These are phyloP conservation scores for Grifola frondosa DNA, from an alignment of 1,284 basidiomycete species.

Conservation along the genomic window DNA sequence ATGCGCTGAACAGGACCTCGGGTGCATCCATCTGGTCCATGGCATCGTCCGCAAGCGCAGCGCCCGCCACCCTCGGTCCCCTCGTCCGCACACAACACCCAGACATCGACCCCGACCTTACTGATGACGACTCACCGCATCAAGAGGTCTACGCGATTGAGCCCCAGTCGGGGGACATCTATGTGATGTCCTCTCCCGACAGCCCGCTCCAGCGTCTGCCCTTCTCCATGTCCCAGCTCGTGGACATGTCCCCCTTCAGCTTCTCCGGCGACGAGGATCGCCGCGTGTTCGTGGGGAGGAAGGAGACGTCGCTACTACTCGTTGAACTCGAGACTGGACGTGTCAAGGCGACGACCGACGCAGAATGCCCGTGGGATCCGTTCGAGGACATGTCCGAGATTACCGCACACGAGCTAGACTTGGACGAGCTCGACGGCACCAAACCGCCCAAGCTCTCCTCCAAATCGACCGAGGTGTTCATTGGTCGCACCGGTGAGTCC, in stretches of 20 bases:
- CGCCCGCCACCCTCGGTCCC: constrained; percentile 59
- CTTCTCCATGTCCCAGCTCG: constrained; percentile 82
- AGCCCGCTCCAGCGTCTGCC: constrained; percentile 79
- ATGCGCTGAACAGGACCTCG: constrained; percentile 80
- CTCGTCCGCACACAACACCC: constrained; percentile 70
- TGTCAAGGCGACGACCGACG: constrained; percentile 76
- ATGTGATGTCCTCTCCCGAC: constrained; percentile 67
- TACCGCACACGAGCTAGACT: constrained; percentile 40
- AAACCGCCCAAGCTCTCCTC: constrained; percentile 39
- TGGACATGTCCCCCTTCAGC: constrained; percentile 84
- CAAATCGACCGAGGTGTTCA: constrained; percentile 63
- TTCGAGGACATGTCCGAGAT: constrained; percentile 52
- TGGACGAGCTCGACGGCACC: constrained; percentile 70
- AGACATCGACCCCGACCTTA: constrained; percentile 52
- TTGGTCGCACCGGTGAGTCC: constrained; percentile 77
- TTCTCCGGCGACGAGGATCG: constrained; percentile 66
- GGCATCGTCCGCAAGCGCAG: constrained; percentile 52
- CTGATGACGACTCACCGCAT: constrained; percentile 50
- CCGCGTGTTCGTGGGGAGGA: constrained; percentile 81
- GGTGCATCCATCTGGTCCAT: constrained; percentile 83
- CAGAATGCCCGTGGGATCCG: constrained; percentile 75
- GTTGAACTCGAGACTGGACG: constrained; percentile 83
- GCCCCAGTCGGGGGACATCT: constrained; percentile 88
- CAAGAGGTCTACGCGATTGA: constrained; percentile 89
- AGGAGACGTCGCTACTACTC: constrained; percentile 79